Conservation (phyloP, 1,284 basidiomycete species). For the Boletellus deceptivus region DNA sequence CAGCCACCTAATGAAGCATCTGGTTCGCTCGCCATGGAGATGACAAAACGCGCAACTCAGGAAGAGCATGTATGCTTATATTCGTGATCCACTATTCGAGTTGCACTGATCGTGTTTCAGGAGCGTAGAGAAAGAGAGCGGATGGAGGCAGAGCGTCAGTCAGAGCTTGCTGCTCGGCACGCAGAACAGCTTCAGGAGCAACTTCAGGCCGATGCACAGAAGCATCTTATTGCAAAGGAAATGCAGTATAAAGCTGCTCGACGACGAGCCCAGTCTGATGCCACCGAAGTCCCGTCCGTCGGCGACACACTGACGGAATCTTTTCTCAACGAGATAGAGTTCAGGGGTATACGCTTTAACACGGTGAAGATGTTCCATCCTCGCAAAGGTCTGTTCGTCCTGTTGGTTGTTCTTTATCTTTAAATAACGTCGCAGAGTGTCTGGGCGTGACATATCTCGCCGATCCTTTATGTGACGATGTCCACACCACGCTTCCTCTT, state of each 20-base stretch:
- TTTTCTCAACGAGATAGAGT: conserved; percentile 55
- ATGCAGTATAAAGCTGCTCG: conserved; percentile 52
- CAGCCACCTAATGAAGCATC: conserved; percentile 55
- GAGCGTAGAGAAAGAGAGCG: conserved; percentile 40
- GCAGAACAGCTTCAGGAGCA: conserved; percentile 60
- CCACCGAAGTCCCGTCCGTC: conserved; percentile 55
- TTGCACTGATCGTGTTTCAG: conserved; percentile 10
- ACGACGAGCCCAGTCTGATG: conserved; percentile 62
- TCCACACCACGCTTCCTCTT: conserved; percentile 52
- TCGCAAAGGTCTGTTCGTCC: conserved; percentile 47
- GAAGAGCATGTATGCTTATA: conserved; percentile 51
- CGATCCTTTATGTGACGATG: conserved; percentile 67
- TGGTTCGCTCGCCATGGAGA: conserved; percentile 71
- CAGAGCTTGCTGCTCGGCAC: conserved; percentile 46
- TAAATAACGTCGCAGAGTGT: conserved; percentile 41
- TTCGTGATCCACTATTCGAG: background rate
- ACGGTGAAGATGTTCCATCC: conserved; percentile 71
- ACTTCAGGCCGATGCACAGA: conserved; percentile 58
- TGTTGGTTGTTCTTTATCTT: background rate
- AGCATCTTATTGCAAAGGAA: conserved; percentile 52
- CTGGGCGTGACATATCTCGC: conserved; percentile 67
- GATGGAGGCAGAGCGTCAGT: conserved; percentile 51
- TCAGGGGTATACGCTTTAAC: conserved; percentile 57
- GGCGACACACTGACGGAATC: conserved; percentile 59
- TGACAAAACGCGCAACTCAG: conserved; percentile 66